These are phyloP conservation scores for Fusarium mexicanum DNA, from an alignment of 2,329 filamentous ascomycete species.

Conservation along the genomic window DNA sequence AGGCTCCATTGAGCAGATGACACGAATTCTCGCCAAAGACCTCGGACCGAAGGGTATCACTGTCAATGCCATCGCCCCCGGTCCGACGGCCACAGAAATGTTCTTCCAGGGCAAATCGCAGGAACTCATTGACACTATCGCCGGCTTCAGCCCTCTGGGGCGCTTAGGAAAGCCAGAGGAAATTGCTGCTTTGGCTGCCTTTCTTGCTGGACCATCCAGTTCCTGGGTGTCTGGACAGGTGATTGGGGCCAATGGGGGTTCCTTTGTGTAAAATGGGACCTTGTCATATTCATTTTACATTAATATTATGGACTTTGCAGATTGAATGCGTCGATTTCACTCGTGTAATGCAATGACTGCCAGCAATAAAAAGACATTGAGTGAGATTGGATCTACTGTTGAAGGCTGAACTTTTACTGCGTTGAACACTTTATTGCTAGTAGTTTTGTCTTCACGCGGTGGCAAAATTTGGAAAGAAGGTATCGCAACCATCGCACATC, in stretches of 20 bases:
- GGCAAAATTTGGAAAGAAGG: not conserved
- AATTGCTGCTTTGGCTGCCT: not conserved
- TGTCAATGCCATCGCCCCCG: constrained; percentile 6
- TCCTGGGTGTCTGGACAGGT: constrained; percentile 15
- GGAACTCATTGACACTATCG: not conserved
- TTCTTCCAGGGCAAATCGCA: constrained; percentile 13
- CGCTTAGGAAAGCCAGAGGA: not conserved
- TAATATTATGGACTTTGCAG: not conserved
- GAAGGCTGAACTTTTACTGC: not conserved
- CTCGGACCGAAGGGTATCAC: constrained; percentile 9
- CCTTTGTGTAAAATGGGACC: not conserved
- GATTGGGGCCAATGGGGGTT: constrained; percentile 8
- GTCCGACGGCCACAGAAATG: constrained; percentile 7
- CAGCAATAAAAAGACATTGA: not conserved
- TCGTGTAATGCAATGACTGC: not conserved
- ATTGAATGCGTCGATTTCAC: not conserved
- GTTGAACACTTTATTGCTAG: rapidly evolving
- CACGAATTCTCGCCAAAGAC: constrained; percentile 4
- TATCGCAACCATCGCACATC: not conserved
- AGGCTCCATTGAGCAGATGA: constrained; percentile 12
- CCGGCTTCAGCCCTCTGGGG: not conserved
- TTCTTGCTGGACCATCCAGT: not conserved
- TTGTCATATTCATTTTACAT: not conserved
- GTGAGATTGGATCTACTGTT: not conserved
- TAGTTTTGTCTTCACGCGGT: no score